Base-by-base conservation (phyloP, 2,329 filamentous ascomycete genomes). In the Nigrospora osmanthi region DNA sequence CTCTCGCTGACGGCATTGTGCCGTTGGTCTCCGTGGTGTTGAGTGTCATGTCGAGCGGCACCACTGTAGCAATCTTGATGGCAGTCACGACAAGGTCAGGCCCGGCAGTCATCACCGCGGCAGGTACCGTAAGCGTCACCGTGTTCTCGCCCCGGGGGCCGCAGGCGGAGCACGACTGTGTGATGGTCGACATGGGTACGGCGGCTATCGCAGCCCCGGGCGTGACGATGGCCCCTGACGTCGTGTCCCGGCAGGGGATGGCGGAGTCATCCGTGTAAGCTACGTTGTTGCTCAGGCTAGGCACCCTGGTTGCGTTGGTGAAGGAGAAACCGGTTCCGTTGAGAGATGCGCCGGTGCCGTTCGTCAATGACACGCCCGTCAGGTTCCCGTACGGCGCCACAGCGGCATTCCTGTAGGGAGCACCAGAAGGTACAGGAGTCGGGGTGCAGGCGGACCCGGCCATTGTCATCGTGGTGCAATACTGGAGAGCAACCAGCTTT, bases 51-150 rank as follows among this genome's bases (percentile, higher is more conserved):
- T 39, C 15, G 14, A 43, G 40, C 3, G 47, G 58, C 6, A 60
- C 41, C 11, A 60, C 58, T 1, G 57, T 60, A 19, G 57, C 52
- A 19, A 59, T 49, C 16, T 50, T 38, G 41, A 50, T 35, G 0
- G 47, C 46, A 12, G 53, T 54, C 11, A 53, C 48, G 3, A 46
- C 49, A 32, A 43, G 42, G 6, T 45, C 47, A 9, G 44, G 45
- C 13, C 31, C 44, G 11, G 38, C 37, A 6, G 49, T 45, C 2
- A 32, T 43, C 14, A 58, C 49, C 38, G 50, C 56, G 17, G 37
- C n/a, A 6, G 63, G 63, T 6, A 66, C 50, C 6, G 60, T 64
- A 15, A 65, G 51, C 10, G 62, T 66, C 13, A 64, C 56, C 6
- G 57, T 56, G 47, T 54, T 61, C 42, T 59, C 55, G 40, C 61